phyloP scores from a whole-genome alignment of 768 basidiomycete species.

The Phaeotremella fagi region DNA sequence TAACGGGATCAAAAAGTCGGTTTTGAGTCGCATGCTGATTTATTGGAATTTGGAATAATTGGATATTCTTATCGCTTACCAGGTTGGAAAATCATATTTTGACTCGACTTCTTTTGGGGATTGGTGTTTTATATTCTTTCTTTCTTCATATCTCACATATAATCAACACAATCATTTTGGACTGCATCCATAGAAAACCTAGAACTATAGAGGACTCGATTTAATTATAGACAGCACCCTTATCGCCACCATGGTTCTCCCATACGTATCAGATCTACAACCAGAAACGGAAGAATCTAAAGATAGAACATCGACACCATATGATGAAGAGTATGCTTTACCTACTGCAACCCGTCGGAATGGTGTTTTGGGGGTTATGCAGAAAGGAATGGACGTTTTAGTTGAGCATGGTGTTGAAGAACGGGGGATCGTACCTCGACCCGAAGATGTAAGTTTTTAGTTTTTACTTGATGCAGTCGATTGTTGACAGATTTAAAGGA shows the following conservation, averaged over 20 bases:
- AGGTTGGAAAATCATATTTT: no score
- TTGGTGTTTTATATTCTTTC: no score
- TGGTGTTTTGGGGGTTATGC: conserved; percentile 15
- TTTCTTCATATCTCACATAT: no score
- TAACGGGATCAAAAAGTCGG: no score
- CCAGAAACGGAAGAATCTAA: background rate
- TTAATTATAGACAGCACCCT: no score
- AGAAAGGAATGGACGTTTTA: conserved; percentile 25
- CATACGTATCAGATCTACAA: background rate
- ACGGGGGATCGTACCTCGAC: conserved; percentile 39
- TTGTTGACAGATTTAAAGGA: conserved; percentile 17
- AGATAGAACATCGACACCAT: background rate
- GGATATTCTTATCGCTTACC: no score
- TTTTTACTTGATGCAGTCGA: background rate
- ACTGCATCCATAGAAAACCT: no score
- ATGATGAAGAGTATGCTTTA: background rate
- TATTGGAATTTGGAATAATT: no score
- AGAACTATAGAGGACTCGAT: no score
- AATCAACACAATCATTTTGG: no score
- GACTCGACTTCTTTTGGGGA: no score
- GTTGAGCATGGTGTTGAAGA: conserved; percentile 41
- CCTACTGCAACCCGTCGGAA: background rate
- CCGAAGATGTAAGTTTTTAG: conserved; percentile 32
- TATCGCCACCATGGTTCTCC: background rate
- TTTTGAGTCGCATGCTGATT: no score